Evolutionary conservation across 2,329 filamentous ascomycete species (phyloP), one percentile per base, ranked within the genome.

Genomic region (Albifimbria verrucaria): DNA sequence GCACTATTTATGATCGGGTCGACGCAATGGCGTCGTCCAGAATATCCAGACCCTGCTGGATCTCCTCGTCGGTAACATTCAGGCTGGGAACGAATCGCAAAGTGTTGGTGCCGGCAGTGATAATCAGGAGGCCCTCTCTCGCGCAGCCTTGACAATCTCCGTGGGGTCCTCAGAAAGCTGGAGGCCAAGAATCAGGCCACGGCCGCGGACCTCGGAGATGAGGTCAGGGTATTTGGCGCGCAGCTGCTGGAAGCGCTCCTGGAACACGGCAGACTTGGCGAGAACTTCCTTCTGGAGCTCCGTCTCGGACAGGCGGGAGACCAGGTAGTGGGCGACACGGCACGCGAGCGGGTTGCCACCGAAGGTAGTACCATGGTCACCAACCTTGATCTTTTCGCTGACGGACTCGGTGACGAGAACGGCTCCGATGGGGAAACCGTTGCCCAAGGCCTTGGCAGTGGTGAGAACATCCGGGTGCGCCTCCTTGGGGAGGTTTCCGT

Each of bases 391-490:
- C 62, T 69, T 75, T 22, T 73, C 72, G 42, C 63, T 60, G 5
- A 77, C 72, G 21, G 65, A 60, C 50, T 67, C 64, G 15, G 72
- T 76, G 23, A 77, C 72, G 22, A 77, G 60, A 21, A 74, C 73
- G 7, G 94, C 94, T 49, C 91, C 94, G 60, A 99, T 92, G 47
- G 94, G 94, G 71, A 97, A 93, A 5, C 94, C 94, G 66, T 99
- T 99, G 17, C 94, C 94, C 2, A 99, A 85, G 1, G 94, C 94
- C 77, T 99, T 99, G 53, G 94, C 94, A 0, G 90, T 93, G 15
- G 93, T 97, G 58, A 99, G 74, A 59, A 99, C 87, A 65, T 99
- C 94, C 7, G 94, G 94, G 68, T 99, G 94, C 2, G 92, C 91
- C 59, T 89, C 86, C 61, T 80, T 76, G 32, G 90, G 88, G 22